Percentiles rank a stretch among this genome's conserved stretches.
phyloP scores from a whole-genome alignment of 139 green algal species.

The Pseudopediastrum boryanum region DNA sequence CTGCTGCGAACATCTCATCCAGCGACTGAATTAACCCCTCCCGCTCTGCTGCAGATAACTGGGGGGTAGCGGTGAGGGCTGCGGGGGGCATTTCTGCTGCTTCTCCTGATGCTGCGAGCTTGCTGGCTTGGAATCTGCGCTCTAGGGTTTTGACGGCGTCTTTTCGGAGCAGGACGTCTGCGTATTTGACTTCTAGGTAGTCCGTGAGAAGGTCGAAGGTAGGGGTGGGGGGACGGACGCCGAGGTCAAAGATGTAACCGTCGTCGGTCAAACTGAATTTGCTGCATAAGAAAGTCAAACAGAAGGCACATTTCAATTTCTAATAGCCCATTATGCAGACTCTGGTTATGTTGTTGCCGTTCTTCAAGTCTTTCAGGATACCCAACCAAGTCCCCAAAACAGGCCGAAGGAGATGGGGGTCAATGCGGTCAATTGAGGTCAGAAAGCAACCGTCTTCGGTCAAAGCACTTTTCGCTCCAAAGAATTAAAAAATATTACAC shows the following conservation, averaged over 20 bases:
- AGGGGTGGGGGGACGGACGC: conserved; percentile 26
- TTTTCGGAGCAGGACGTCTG: conserved; percentile 33
- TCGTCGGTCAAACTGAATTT: no score
- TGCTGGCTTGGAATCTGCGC: not conserved
- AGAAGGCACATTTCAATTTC: no score
- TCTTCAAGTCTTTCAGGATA: no score
- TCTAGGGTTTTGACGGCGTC: conserved; percentile 30
- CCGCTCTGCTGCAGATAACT: conserved; percentile 9
- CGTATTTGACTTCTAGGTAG: conserved; percentile 44
- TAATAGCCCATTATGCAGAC: no score
- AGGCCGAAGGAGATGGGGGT: no score
- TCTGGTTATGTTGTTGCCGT: no score
- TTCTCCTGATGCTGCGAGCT: not conserved
- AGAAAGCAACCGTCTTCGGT: no score
- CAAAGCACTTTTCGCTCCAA: no score
- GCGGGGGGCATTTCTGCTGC: not conserved
- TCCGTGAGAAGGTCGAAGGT: conserved; percentile 33
- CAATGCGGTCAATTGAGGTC: no score
- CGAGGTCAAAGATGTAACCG: conserved; percentile 28
- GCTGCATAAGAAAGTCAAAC: no score
- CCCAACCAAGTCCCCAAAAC: no score
- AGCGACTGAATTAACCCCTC: not conserved
- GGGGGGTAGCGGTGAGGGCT: not conserved
- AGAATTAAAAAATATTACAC: no score
- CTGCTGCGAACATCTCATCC: not conserved